phyloP scores from a whole-genome alignment of 768 basidiomycete species.

The Stropharia rugosoannulata region DNA sequence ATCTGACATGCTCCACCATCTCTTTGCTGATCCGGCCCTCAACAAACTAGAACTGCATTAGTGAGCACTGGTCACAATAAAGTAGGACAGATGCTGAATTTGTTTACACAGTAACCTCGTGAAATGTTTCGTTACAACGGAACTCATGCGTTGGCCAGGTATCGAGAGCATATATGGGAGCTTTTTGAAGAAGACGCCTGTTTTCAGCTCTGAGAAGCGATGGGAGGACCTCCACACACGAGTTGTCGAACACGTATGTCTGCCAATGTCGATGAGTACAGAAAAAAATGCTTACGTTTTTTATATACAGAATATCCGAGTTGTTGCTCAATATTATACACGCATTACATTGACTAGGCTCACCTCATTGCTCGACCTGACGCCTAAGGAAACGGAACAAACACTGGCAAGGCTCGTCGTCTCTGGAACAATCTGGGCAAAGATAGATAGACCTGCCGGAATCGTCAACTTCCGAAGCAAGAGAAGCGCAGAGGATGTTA shows the following conservation, averaged over 20 bases:
- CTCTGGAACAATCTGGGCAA: slow-evolving; percentile 89
- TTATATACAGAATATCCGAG: slow-evolving; percentile 81
- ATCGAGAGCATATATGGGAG: slow-evolving; percentile 88
- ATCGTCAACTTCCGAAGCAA: slow-evolving; percentile 86
- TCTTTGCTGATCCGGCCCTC: slow-evolving; percentile 77
- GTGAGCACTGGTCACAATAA: slow-evolving; percentile 41
- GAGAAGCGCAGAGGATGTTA: slow-evolving; percentile 84
- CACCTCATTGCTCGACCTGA: slow-evolving; percentile 84
- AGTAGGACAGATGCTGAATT: slow-evolving; percentile 13
- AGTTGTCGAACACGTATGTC: slow-evolving; percentile 92
- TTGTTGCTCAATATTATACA: slow-evolving; percentile 92
- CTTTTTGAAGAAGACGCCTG: slow-evolving; percentile 73
- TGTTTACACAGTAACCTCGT: slow-evolving; percentile 72
- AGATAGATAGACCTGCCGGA: slow-evolving; percentile 89
- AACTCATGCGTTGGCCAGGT: slow-evolving; percentile 96
- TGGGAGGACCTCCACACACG: slow-evolving; percentile 97
- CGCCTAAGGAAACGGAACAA: slow-evolving; percentile 80
- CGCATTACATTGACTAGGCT: slow-evolving; percentile 85
- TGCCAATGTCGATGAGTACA: background rate
- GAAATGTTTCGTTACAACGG: slow-evolving; percentile 90
- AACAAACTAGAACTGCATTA: slow-evolving; percentile 81
- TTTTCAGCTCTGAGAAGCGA: slow-evolving; percentile 75
- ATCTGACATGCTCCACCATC: slow-evolving; percentile 91
- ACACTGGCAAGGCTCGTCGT: slow-evolving; percentile 89
- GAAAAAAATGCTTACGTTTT: slow-evolving; percentile 5